Base-by-base conservation (phyloP, 176 grass and related monocot genomes). In the Carex pumila region DNA sequence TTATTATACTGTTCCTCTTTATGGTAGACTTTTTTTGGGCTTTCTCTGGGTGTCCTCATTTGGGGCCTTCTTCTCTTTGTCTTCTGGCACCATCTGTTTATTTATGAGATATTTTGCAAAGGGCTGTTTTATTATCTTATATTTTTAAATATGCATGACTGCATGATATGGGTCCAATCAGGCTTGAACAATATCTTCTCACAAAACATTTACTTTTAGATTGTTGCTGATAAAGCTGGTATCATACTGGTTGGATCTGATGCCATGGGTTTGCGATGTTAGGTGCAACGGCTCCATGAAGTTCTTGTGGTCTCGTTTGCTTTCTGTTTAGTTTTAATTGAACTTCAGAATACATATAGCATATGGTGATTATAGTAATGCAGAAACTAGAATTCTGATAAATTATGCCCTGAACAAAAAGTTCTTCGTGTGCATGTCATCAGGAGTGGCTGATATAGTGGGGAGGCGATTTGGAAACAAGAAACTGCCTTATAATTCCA, bases 381-480 rank as follows among this genome's bases (percentile, higher is more conserved):
- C 19, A 64, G 14, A 45, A 55, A 79, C 47, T 30, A 55, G 72
- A 31, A 76, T 55, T 31, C 13, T 77, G 22, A 25, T 77, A 71
- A 71, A 45, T 69, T 37, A 34, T 56, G 37, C 67, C 25, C 25
- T 49, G 5, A 77, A 56, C 17, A 77, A 56, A 55, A 53, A 7
- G 21, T 56, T 77, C 50, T 31, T 45, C 15, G 1, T 25, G 39
- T 80, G 30, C 22, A 65, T 88, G 37, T 52, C 37, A 64, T 84
- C 81, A 99, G 96, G 96, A 81, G 60, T 91, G 77, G 96, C 96
- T 69, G 96, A 99, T 74, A 92, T 99, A 90, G 60, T 64, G 17
- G 96, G 96, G 64, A 89, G 96, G 56, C 89, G 64, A 68, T 87
- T 93, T 0, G 93, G 96, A 52, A 86, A 19, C 10, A 43, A 9